These are phyloP conservation scores for Helicocarpus griseus DNA, from an alignment of 2,329 filamentous ascomycete genomes.

Conservation along the genomic window DNA sequence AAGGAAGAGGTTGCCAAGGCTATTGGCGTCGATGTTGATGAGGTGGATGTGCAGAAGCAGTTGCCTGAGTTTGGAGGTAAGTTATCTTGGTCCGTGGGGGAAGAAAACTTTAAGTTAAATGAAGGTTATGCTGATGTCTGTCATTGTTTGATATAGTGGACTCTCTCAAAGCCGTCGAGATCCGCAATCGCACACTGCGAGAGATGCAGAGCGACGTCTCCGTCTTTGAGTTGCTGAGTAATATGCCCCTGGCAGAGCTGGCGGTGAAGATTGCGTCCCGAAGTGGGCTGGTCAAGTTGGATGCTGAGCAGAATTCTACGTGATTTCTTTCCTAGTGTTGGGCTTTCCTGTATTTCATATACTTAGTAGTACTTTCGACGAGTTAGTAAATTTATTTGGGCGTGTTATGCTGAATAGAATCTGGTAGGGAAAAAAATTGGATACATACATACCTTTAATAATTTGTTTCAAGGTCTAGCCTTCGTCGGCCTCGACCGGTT, in stretches of 20 bases:
- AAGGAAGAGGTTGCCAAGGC: slow-evolving; percentile 10
- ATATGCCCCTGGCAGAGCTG: slow-evolving; percentile 7
- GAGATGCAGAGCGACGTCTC: slow-evolving; percentile 12
- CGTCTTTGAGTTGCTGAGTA: slow-evolving; percentile 14
- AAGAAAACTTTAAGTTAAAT: no score
- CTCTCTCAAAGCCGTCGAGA: slow-evolving; percentile 14
- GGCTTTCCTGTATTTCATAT: no score
- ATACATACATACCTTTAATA: no score
- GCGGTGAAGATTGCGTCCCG: slow-evolving; percentile 9
- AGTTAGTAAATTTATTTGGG: no score
- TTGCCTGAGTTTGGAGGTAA: slow-evolving; percentile 10
- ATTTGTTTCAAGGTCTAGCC: no score
- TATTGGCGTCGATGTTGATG: slow-evolving; percentile 3
- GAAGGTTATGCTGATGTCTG: not conserved
- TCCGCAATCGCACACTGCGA: slow-evolving; percentile 11
- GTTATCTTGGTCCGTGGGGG: no score
- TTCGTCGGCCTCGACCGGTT: no score
- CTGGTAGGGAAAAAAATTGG: no score
- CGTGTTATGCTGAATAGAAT: no score
- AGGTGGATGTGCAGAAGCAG: slow-evolving; percentile 11
- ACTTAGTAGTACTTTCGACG: no score
- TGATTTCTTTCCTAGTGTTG: no score
- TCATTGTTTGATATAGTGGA: slow-evolving; percentile 8
- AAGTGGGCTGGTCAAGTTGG: slow-evolving; percentile 2
- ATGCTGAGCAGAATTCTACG: not conserved